phyloP scores from a whole-genome alignment of 139 green algal genomes.

The Chlorella sp. region DNA sequence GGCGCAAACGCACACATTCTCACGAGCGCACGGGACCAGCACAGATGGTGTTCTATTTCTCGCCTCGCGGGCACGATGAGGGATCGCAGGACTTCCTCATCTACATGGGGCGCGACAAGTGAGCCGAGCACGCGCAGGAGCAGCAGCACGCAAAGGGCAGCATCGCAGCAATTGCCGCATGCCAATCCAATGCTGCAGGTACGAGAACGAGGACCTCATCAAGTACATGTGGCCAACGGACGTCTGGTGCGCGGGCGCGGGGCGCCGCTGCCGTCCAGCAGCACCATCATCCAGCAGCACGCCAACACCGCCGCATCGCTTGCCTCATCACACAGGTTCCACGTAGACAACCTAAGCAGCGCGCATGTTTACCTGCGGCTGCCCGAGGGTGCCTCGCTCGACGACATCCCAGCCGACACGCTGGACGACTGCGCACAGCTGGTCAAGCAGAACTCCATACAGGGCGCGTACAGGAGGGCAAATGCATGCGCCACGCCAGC shows the following conservation, averaged over 20 bases:
- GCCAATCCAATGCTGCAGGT: slow-evolving; percentile 44
- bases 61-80: background rate
- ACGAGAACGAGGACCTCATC: slow-evolving; percentile 96
- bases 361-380: slow-evolving; percentile 96
- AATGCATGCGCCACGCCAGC: background rate
- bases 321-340: slow-evolving; percentile 63
- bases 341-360: slow-evolving; percentile 91
- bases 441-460: slow-evolving; percentile 96
- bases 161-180: background rate
- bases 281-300: background rate
- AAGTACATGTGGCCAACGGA: slow-evolving; percentile 66
- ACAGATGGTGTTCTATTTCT: slow-evolving; percentile 5
- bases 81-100: slow-evolving; percentile 63
- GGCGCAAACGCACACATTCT: too few species aligned
- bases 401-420: slow-evolving; percentile 73
- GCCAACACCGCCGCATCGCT: background rate
- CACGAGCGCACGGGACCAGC: too few species aligned
- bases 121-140: background rate
- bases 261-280: background rate
- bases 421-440: slow-evolving; percentile 90
- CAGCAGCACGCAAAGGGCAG: slow-evolving; percentile 14
- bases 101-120: slow-evolving; percentile 76
- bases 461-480: slow-evolving; percentile 55
- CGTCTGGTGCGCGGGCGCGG: slow-evolving; percentile 34
- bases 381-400: slow-evolving; percentile 48